A percentile compares a stretch with the other conserved stretches of the same genome.
These are phyloP conservation scores for Pseudocercospora musae DNA, from an alignment of 2,329 filamentous ascomycete genomes.

Conservation along the genomic window DNA sequence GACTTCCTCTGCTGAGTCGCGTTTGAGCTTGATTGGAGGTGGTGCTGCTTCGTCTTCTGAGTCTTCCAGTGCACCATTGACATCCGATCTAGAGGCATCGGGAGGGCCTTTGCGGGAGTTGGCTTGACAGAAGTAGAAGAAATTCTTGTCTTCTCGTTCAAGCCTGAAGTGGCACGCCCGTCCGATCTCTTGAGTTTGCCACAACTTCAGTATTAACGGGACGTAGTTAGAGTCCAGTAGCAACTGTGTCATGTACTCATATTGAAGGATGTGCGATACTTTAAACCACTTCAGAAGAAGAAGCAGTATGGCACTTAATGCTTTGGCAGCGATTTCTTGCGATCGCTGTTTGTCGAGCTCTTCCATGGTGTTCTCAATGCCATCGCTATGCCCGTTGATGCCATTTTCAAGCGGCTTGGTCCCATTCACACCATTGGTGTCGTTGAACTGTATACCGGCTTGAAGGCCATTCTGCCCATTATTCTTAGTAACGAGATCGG, in stretches of 20 bases:
- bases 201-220: conserved; percentile 85
- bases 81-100: conserved; percentile 14
- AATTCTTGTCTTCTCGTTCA: conserved; percentile 78
- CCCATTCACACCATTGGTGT: conserved; percentile 29
- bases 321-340: conserved; percentile 86
- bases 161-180: conserved; percentile 81
- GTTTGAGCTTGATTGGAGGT: conserved; percentile 66
- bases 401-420: conserved; percentile 41
- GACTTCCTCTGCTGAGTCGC: conserved; percentile 33
- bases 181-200: conserved; percentile 91
- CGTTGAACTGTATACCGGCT: conserved; percentile 44
- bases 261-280: conserved; percentile 88
- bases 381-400: conserved; percentile 25
- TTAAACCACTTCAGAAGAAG: conserved; percentile 96
- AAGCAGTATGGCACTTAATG: conserved; percentile 82
- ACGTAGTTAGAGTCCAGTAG: conserved; percentile 94
- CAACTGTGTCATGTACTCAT: conserved; percentile 91
- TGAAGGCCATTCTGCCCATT: conserved; percentile 49
- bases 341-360: conserved; percentile 78
- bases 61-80: conserved; percentile 35
- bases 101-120: conserved; percentile 59
- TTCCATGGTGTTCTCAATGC: conserved; percentile 48
- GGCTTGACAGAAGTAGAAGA: conserved; percentile 84
- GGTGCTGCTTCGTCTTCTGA: conserved; percentile 74
- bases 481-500: conserved; percentile 67